Evolutionary conservation across 768 basidiomycete genomes (phyloP), one percentile per base, ranked within the genome.

Genomic region (Epithele typhae): DNA sequence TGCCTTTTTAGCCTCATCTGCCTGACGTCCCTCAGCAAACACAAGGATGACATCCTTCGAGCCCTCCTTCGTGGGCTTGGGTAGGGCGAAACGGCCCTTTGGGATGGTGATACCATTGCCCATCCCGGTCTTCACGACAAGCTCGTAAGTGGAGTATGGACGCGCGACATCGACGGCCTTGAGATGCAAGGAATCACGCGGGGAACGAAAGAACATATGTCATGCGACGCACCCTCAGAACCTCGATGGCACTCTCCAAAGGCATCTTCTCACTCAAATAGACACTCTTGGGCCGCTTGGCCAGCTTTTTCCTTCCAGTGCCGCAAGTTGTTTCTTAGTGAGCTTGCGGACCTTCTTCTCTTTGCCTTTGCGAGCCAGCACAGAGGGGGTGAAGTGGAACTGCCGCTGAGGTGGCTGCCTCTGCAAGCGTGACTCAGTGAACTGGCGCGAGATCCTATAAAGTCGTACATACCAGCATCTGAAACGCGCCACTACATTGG

Each of bases 81-180:
- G 92, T 39, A 97, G 76, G 55, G 78, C 84, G 41, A 93, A 82
- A 52, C 92, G 87, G 3, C 96, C 96, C 62, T 91, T 89, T 8
- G 95, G 88, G 15, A 95, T 82, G 22, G 88, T 77, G 36, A 84
- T 72, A 56, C 90, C 88, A 61, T 83, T 83, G 46, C 81, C 77
- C 66, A 87, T 76, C 50, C 81, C 80, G 1, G 92, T 92, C 56
- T 87, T 84, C 49, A 97, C 71, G 39, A 79, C 80, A 18, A 97
- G 69, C 55, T 92, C 89, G 60, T 88, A 90, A 3, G 84, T 84
- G 4, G 87, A 75, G 43, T 75, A 75, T 4, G 91, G 86, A 41
- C 78, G 79, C 5, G 84, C 74, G 40, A 93, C 84, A 64, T 93
- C 90, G 7, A 92, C 82, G 12, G 93, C 81, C 93, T 96, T 53